A percentile compares a stretch with the other conserved stretches of the same genome.
Evolutionary conservation across 208 protist genomes (phyloP).

Genomic region (Leishmania amazonensis): DNA sequence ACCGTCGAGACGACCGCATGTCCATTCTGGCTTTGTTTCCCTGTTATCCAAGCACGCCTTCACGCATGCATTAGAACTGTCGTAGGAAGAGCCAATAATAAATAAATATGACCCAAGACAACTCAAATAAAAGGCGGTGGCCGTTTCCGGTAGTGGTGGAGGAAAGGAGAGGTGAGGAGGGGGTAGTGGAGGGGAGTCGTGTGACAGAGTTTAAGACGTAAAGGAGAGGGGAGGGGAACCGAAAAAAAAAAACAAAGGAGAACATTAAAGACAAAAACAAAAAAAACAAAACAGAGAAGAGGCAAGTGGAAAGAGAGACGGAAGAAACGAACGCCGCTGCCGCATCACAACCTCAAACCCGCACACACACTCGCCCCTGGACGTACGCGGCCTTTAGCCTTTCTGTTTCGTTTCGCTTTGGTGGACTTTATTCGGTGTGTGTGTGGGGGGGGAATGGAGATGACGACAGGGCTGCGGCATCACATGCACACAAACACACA

Average conservation of each 20-base stretch:
- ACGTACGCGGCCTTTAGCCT: too few species aligned
- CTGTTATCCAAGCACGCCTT: not conserved
- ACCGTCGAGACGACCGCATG: not conserved
- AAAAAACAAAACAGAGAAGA: not conserved
- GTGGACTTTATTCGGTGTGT: too few species aligned
- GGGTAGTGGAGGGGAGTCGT: not conserved
- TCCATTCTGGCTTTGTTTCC: not conserved
- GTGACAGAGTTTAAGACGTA: too few species aligned
- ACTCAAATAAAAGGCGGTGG: not conserved
- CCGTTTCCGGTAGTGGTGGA: too few species aligned
- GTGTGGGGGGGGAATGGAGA: too few species aligned
- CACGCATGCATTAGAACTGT: not conserved
- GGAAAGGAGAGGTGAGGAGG: not conserved
- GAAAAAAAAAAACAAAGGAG: not conserved
- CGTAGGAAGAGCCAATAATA: not conserved
- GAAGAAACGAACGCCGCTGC: not conserved
- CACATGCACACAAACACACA: not conserved
- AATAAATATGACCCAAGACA: not conserved
- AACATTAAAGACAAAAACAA: not conserved
- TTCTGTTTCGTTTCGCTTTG: too few species aligned
- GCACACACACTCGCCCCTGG: not conserved
- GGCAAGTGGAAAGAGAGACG: not conserved
- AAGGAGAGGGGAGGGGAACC: not conserved
- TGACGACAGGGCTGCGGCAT: not conserved
- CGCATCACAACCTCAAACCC: not conserved